Evolutionary conservation across 1,284 basidiomycete species (phyloP).

Genomic region (Erythrobasidium hasegawianum): DNA sequence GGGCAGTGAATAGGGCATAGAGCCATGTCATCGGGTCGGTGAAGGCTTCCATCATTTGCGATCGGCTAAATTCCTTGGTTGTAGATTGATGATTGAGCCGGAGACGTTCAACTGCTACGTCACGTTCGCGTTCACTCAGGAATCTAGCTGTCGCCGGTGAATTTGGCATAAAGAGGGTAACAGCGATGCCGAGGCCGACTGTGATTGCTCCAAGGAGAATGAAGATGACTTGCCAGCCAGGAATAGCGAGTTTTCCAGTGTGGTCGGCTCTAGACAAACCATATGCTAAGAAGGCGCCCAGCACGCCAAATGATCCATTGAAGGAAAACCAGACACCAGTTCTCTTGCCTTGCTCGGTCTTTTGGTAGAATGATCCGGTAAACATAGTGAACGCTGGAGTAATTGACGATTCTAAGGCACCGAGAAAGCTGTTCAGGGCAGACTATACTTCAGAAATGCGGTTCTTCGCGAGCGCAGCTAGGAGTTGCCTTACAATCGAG

Average conservation of each 20-base stretch:
- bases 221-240: slow-evolving; percentile 2
- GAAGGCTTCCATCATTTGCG: slow-evolving; percentile 2
- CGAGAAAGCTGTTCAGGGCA: slow-evolving; percentile 13
- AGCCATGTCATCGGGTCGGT: background rate
- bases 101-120: background rate
- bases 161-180: slow-evolving; percentile 1
- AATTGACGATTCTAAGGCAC: slow-evolving; percentile 12
- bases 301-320: slow-evolving; percentile 4
- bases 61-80: background rate
- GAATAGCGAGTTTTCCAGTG: slow-evolving; percentile 7
- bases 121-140: background rate
- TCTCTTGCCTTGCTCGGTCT: background rate
- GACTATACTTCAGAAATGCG: background rate
- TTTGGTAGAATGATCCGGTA: slow-evolving; percentile 11
- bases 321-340: slow-evolving; percentile 7
- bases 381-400: slow-evolving; percentile 5
- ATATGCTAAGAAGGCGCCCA: slow-evolving; percentile 10
- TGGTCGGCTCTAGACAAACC: slow-evolving; percentile 1
- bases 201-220: background rate
- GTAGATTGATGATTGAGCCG: background rate
- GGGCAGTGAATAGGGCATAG: background rate
- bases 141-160: background rate
- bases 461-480: background rate
- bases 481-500: slow-evolving; percentile 9
- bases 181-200: background rate